Evolutionary conservation across 441 rosid genomes (phyloP).

Genomic region (Gossypium aridum): DNA sequence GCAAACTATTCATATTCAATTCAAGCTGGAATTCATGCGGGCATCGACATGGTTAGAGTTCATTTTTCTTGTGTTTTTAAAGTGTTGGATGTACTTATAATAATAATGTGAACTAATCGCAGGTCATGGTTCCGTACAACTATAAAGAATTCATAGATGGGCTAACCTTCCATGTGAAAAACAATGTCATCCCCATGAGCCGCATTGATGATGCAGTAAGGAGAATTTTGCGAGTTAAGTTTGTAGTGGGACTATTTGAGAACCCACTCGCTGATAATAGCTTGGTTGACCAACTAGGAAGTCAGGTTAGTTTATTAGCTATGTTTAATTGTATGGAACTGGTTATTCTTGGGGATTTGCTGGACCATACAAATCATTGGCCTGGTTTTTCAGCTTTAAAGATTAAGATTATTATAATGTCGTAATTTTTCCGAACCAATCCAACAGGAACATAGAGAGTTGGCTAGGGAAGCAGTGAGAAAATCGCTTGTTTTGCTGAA

Average conservation of each 20-base stretch:
- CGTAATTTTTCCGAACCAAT: not conserved
- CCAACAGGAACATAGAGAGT: conserved; percentile 56
- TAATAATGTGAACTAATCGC: conserved; percentile 3
- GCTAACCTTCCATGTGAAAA: conserved; percentile 43
- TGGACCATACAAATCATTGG: too few species aligned
- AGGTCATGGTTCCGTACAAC: conserved; percentile 63
- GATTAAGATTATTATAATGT: not conserved
- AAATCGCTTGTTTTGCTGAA: conserved; percentile 62
- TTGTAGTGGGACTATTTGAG: conserved; percentile 56
- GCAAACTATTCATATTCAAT: conserved; percentile 56
- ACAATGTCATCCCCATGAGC: conserved; percentile 50
- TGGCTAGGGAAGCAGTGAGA: conserved; percentile 72
- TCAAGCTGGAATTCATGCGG: conserved; percentile 37
- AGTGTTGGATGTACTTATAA: not conserved
- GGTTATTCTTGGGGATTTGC: too few species aligned
- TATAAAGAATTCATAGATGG: conserved; percentile 48
- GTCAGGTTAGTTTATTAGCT: conserved; percentile 29
- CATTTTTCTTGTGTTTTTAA: not conserved
- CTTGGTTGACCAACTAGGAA: conserved; percentile 52
- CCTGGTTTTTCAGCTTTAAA: not conserved
- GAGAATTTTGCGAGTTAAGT: conserved; percentile 62
- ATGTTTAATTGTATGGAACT: not conserved
- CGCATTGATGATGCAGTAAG: conserved; percentile 67
- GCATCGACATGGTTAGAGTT: conserved; percentile 60
- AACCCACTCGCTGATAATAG: conserved; percentile 49